Conservation (phyloP, 73 alveolate genomes). For the Paramecium primaurelia region DNA sequence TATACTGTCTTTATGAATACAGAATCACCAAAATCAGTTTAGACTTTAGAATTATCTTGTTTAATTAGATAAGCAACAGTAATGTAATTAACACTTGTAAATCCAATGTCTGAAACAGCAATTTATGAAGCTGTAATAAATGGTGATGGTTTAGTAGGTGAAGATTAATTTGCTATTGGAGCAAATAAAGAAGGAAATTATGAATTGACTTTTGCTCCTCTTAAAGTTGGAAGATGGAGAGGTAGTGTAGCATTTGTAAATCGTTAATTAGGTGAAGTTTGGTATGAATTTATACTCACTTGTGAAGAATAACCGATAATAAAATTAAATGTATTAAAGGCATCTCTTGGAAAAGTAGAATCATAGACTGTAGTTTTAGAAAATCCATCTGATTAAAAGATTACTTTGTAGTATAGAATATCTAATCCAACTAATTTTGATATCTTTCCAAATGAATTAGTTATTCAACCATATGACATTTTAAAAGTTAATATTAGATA, state of each 20-base stretch:
- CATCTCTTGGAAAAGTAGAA: conserved; percentile 94
- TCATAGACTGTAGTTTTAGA: conserved; percentile 84
- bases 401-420: conserved; percentile 74
- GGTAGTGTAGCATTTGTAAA: conserved; percentile 94
- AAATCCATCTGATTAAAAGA: conserved; percentile 94
- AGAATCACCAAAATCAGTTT: conserved; percentile 90
- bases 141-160: conserved; percentile 95
- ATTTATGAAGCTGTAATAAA: conserved; percentile 90
- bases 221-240: conserved; percentile 87
- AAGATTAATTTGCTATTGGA: conserved; percentile 68
- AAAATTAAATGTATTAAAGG: conserved; percentile 79
- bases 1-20: conserved; percentile 73
- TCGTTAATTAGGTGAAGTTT: conserved; percentile 96
- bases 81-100: conserved; percentile 82
- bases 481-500: conserved; percentile 83
- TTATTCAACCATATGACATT: conserved; percentile 84
- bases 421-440: conserved; percentile 93
- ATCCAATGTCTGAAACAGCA: conserved; percentile 86
- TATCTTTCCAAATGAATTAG: conserved; percentile 90
- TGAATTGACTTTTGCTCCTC: conserved; percentile 92
- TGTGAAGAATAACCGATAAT: conserved; percentile 91
- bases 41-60: conserved; percentile 81
- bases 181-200: conserved; percentile 84
- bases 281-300: conserved; percentile 90
- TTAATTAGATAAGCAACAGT: conserved; percentile 88